A percentile compares a stretch with the other conserved stretches of the same genome.
phyloP scores from a whole-genome alignment of 2,329 filamentous ascomycete species.

The Fusarium aywerte region DNA sequence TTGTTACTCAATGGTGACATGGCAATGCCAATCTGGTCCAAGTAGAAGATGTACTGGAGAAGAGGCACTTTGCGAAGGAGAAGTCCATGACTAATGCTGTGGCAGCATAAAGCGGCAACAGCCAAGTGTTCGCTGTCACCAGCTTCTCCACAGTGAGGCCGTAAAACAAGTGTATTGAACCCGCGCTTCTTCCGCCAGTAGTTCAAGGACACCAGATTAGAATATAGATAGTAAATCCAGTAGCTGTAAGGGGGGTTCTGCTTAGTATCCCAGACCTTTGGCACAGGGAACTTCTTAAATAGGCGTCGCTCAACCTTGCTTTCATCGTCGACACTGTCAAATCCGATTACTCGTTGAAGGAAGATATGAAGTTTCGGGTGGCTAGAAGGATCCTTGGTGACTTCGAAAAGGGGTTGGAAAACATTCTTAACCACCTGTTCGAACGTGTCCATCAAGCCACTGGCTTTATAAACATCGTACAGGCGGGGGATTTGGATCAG shows the following conservation, averaged over 20 bases:
- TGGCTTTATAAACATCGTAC: constrained; percentile 95
- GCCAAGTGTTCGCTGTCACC: constrained; percentile 97
- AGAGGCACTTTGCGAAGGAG: constrained; percentile 92
- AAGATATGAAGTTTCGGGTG: constrained; percentile 96
- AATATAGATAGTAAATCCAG: constrained; percentile 97
- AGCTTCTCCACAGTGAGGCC: constrained; percentile 95
- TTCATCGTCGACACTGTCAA: constrained; percentile 98
- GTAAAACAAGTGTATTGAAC: constrained; percentile 93
- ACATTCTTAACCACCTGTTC: constrained; percentile 91
- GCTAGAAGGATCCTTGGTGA: constrained; percentile 84
- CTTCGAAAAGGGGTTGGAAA: constrained; percentile 94
- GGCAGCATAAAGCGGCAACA: constrained; percentile 88
- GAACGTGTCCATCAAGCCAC: constrained; percentile 85
- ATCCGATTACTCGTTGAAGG: constrained; percentile 92
- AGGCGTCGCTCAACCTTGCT: constrained; percentile 94
- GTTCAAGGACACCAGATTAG: constrained; percentile 93
- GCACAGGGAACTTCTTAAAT: constrained; percentile 95
- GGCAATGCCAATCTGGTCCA: constrained; percentile 97
- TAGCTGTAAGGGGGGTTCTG: constrained; percentile 99
- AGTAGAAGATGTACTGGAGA: constrained; percentile 96
- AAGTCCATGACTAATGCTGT: constrained; percentile 96
- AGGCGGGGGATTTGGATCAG: constrained; percentile 93
- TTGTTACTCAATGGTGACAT: constrained; percentile 99
- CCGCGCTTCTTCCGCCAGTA: constrained; percentile 89
- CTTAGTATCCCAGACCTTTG: constrained; percentile 86